These are phyloP conservation scores for Flaveria trinervia DNA, from an alignment of 129 eudicot genomes.

Conservation along the genomic window DNA sequence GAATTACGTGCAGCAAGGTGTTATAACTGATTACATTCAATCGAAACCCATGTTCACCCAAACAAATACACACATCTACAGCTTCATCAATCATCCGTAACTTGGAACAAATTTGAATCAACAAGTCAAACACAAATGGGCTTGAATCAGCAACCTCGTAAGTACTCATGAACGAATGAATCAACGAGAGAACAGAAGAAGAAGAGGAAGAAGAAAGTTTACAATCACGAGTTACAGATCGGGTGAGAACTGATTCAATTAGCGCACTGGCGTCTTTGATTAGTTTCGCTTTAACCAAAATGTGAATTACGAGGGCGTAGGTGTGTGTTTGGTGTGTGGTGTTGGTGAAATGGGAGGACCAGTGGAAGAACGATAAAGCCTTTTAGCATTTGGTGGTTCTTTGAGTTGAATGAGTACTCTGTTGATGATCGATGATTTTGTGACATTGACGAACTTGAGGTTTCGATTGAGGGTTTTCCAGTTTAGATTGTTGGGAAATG, in stretches of 20 bases:
- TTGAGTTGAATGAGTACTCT: conserved; percentile 62
- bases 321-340: conserved; percentile 45
- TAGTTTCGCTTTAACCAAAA: conserved; percentile 55
- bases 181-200: conserved; percentile 24
- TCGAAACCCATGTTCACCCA: conserved; percentile 58
- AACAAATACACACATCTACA: conserved; percentile 44
- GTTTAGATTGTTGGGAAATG: conserved; percentile 51
- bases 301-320: conserved; percentile 69
- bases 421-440: conserved; percentile 37
- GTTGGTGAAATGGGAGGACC: conserved; percentile 61
- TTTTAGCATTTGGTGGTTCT: conserved; percentile 59
- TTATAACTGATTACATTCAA: conserved; percentile 66
- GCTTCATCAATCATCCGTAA: conserved; percentile 59
- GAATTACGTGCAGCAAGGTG: conserved; percentile 59
- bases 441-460: conserved; percentile 34
- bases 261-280: conserved; percentile 69
- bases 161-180: conserved; percentile 44
- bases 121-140: conserved; percentile 75
- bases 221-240: conserved; percentile 7
- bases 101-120: conserved; percentile 74
- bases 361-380: conserved; percentile 77
- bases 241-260: conserved; percentile 54
- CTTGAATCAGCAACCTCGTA: conserved; percentile 46
- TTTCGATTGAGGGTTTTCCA: conserved; percentile 55
- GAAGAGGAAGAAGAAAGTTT: too few relatives aligned